A percentile compares a stretch with the other conserved stretches of the same genome.
phyloP scores from a whole-genome alignment of 495 filamentous ascomycete genomes.

The Oidiodendron maius region DNA sequence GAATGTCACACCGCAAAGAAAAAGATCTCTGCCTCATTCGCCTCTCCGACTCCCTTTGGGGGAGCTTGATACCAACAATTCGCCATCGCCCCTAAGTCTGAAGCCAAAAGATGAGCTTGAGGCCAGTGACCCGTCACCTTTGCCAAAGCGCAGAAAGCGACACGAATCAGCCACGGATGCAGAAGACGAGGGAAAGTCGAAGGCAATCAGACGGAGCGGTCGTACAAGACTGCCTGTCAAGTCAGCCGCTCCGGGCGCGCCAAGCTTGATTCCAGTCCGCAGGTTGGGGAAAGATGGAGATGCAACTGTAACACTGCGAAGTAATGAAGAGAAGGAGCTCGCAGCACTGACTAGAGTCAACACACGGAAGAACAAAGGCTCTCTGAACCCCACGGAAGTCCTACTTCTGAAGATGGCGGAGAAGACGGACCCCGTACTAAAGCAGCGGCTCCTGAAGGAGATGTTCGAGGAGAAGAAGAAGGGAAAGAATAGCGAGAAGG shows the following conservation, averaged over 20 bases:
- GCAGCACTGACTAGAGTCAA: slow-evolving; percentile 41
- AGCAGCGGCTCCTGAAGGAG: slow-evolving; percentile 17
- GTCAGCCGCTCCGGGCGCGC: slow-evolving; percentile 12
- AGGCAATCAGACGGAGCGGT: slow-evolving; percentile 18
- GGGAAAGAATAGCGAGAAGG: slow-evolving; percentile 9
- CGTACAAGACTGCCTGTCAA: slow-evolving; percentile 23
- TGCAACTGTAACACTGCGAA: slow-evolving; percentile 27
- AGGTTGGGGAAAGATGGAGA: slow-evolving; percentile 22
- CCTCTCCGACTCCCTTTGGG: slow-evolving; percentile 28
- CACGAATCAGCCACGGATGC: not conserved
- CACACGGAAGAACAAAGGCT: slow-evolving; percentile 50
- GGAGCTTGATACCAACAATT: slow-evolving; percentile 32
- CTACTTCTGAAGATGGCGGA: slow-evolving; percentile 26
- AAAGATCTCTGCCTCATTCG: slow-evolving; percentile 26
- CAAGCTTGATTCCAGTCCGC: slow-evolving; percentile 23
- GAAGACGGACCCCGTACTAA: slow-evolving; percentile 18
- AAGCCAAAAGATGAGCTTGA: slow-evolving; percentile 16
- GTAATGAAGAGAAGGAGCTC: slow-evolving; percentile 43
- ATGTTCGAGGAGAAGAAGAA: slow-evolving; percentile 19
- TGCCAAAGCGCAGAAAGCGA: slow-evolving; percentile 14
- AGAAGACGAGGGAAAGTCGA: slow-evolving; percentile 11
- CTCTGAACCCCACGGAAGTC: slow-evolving; percentile 24
- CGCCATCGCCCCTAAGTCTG: slow-evolving; percentile 9
- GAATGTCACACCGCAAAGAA: slow-evolving; percentile 27
- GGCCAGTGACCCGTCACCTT: slow-evolving; percentile 6